A percentile compares a stretch with the other conserved stretches of the same genome.
These are phyloP conservation scores for Prunus mume DNA, from an alignment of 306 rosid genomes.

Conservation along the genomic window DNA sequence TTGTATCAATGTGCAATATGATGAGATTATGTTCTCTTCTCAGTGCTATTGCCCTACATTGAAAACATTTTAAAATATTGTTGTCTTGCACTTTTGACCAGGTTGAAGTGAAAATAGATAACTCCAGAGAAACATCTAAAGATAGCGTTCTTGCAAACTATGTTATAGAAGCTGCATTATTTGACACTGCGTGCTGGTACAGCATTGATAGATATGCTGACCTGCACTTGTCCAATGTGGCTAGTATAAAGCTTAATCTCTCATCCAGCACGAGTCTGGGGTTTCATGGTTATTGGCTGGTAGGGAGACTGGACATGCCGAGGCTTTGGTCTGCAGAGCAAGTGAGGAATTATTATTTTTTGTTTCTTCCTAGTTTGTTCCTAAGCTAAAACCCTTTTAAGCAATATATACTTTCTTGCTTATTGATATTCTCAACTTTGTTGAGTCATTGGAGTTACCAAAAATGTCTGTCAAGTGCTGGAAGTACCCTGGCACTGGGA, in stretches of 20 bases:
- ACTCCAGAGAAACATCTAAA: conserved; percentile 55
- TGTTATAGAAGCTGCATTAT: conserved; percentile 67
- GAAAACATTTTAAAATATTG: conserved; percentile 7
- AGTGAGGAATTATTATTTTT: conserved; percentile 38
- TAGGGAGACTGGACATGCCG: conserved; percentile 65
- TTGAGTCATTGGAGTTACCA: background rate
- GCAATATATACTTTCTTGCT: conserved; percentile 7
- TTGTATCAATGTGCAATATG: background rate
- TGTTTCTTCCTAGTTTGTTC: background rate
- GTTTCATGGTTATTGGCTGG: conserved; percentile 64
- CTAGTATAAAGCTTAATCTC: conserved; percentile 53
- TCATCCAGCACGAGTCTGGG: conserved; percentile 39
- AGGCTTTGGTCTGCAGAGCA: conserved; percentile 97
- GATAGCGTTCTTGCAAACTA: conserved; percentile 54
- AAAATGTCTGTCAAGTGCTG: background rate
- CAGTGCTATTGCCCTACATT: background rate
- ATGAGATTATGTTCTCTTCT: conserved; percentile 1
- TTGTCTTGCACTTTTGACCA: conserved; percentile 33
- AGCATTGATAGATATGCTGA: conserved; percentile 44
- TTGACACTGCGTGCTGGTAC: conserved; percentile 62
- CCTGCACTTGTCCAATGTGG: conserved; percentile 66
- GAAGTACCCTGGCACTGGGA: background rate
- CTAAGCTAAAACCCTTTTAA: background rate
- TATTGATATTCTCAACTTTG: background rate
- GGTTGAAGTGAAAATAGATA: conserved; percentile 90